Base-by-base conservation (phyloP, 2,329 filamentous ascomycete genomes). In the Hymenoscyphus fructigenus region DNA sequence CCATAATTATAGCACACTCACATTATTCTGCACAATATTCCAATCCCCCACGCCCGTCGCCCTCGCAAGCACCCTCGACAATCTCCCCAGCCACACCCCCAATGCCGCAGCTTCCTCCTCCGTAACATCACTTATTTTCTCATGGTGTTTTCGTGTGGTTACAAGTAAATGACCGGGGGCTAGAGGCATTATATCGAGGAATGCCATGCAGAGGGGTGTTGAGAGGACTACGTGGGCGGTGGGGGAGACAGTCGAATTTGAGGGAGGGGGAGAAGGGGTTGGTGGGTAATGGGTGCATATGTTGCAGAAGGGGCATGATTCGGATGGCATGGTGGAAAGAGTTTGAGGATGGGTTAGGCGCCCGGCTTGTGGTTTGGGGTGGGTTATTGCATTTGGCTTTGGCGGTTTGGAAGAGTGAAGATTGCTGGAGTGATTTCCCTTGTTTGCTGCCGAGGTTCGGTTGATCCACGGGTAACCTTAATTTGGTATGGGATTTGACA, bases 11-110 rank as follows among this genome's bases (percentile, higher is more conserved):
- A 15, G 4, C 10, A 23, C 9, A 34, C 36, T n/a, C 14, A 85
- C 92, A 72, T 97, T 98, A 76, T 98, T 98, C 80, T 98, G 94
- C 63, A 98, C 92, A 34, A 98, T 88, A 77, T 99, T 99, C 90
- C 94, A 98, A 79, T 97, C 93, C 60, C 82, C 83, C 1, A 92
- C 85, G 10, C 88, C 90, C 2, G 89, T 91, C 0, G 88, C 86
- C 60, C 82, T 82, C 36, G 87, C 84, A 44, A 97, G 82, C 0
- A 91, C 91, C 23, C 85, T 81, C 20, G 90, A 91, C 2, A 97
- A 80, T 3, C 94, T 77, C 38, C 91, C 88, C 32, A 96, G 84
- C 80, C 83, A 85, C 66, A 77, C 76, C 72, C 91, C 87, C 63
- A 96, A 83, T 72, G 90, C 88, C 63, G 83, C 81, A 28, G 88